Percentiles rank a stretch among this genome's conserved stretches.
Conservation (phyloP, 345 rosid genomes). For the Citrus sp. region DNA sequence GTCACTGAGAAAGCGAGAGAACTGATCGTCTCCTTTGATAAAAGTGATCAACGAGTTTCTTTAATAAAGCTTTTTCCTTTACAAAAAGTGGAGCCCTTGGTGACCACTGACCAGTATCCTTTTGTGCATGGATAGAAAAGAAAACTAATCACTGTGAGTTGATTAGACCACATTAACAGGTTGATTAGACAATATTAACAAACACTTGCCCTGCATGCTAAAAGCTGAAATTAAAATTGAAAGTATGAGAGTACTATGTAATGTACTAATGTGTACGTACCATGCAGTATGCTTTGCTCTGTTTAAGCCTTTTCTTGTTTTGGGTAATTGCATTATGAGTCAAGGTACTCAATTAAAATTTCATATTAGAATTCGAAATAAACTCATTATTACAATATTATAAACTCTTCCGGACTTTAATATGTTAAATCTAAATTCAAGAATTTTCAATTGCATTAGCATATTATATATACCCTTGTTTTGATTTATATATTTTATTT, state of each 20-base stretch:
- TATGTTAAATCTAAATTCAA: too few species aligned
- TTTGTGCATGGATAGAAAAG: background rate
- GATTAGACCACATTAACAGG: too few species aligned
- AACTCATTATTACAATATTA: too few species aligned
- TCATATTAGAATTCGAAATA: too few species aligned
- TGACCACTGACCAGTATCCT: background rate
- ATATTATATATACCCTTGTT: too few species aligned
- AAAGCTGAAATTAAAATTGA: too few species aligned
- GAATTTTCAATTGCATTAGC: too few species aligned
- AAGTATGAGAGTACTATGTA: too few species aligned
- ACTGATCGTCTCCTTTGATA: background rate
- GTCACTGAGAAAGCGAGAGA: background rate
- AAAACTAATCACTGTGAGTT: background rate
- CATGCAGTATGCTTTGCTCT: background rate
- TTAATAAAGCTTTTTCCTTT: background rate
- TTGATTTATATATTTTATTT: too few species aligned
- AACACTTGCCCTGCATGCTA: background rate
- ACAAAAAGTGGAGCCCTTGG: background rate
- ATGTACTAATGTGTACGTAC: too few species aligned
- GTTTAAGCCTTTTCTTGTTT: background rate
- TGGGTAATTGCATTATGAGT: background rate
- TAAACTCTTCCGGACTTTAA: too few species aligned
- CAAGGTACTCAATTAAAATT: too few species aligned
- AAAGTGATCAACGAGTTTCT: conserved; percentile 1
- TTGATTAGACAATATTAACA: background rate